Evolutionary conservation across 441 rosid genomes (phyloP), one percentile per base, ranked within the genome.

Genomic region (Codiaeum variegatum): DNA sequence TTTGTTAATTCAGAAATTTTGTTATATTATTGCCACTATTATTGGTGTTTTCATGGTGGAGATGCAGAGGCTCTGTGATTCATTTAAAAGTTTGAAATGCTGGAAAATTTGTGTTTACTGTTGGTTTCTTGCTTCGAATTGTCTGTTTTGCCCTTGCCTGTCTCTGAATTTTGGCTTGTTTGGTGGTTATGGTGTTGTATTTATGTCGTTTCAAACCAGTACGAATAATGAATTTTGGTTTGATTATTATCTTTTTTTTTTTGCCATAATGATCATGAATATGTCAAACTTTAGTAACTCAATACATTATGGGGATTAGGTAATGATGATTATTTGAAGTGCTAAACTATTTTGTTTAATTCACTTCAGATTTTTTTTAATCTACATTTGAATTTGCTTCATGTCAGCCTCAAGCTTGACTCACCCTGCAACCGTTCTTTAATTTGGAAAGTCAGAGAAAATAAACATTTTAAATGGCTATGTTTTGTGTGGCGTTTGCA

Each of bases 61-160:
- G 64, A 15, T 31, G 42, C 40, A 31, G 38, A 11, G 28, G 29
- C 49, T 42, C 19, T n/a, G 3, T 34, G 56, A 49, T 49, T 49
- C 40, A 29, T 49, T 49, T 29, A 32, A 32, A n/a, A 23, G 71
- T 13, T 19, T 19, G 62, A 18, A 67, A 51, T 34, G 42, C 1
- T 52, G 23, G 32, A 52, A 23, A 34, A 13, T 16, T 32, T 71
- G 55, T 64, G 69, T 29, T 31, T 54, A 16, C 24, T 28, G 36
- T 36, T 49, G 55, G 67, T 72, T 72, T 66, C 21, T 66, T 32
- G 21, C 5, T 4, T 40, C 44, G 74, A 76, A 76, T 78, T 83
- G 38, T 69, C 76, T 4, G 4, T 64, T 74, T 78, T 69, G 72
- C 69, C 71, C 46, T 70, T 52, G 21, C n/a, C 13, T 32, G 68